Conservation (phyloP, 306 rosid genomes). For the Styphnolobium japonicum region DNA sequence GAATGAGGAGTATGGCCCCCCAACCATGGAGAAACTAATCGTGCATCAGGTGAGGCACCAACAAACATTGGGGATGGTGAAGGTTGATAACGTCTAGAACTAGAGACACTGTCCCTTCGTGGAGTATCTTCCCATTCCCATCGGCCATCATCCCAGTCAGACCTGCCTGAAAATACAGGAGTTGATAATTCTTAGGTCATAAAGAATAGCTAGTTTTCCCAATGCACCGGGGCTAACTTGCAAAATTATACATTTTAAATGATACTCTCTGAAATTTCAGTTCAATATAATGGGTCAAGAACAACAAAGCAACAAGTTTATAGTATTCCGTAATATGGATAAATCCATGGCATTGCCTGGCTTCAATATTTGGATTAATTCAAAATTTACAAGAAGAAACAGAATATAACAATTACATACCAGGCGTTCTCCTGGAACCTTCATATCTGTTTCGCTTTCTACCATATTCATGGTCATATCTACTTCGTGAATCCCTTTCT, state of each 20-base stretch:
- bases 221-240: neutral
- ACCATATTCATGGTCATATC: conserved; percentile 54
- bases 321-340: conserved; percentile 1
- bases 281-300: conserved; percentile 6
- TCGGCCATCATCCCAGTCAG: conserved; percentile 92
- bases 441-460: conserved; percentile 74
- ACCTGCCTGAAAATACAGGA: conserved; percentile 57
- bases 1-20: conserved; percentile 78
- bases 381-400: neutral
- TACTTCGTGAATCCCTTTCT: conserved; percentile 59
- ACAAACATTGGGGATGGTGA: conserved; percentile 88
- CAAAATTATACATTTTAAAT: neutral
- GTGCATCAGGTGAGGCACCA: conserved; percentile 97
- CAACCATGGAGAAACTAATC: conserved; percentile 93
- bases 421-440: conserved; percentile 75
- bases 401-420: conserved; percentile 35
- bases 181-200: neutral
- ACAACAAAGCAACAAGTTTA: neutral
- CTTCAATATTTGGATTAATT: conserved; percentile 4
- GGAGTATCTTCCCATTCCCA: conserved; percentile 99
- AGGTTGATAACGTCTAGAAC: conserved; percentile 73
- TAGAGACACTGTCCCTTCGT: conserved; percentile 60
- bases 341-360: conserved; percentile 2
- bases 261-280: conserved; percentile 1
- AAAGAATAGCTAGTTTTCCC: conserved; percentile 18